Conservation (phyloP, 768 basidiomycete species). For the Tulasnella sp. region DNA sequence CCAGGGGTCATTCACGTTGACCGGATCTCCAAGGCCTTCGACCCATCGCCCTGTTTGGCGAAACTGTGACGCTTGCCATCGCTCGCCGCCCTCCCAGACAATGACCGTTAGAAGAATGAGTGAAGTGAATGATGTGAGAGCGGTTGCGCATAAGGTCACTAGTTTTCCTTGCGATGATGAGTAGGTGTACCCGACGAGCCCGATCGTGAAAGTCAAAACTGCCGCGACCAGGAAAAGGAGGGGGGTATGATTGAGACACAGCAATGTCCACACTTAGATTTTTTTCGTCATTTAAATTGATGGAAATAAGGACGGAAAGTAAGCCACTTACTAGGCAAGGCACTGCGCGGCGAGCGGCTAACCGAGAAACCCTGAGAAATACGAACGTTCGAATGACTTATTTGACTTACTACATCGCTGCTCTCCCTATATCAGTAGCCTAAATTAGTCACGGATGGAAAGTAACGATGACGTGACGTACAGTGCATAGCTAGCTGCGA, state of each 20-base stretch:
- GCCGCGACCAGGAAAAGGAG: slow-evolving; percentile 25
- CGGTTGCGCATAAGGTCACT: slow-evolving; percentile 1
- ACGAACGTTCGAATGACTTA: background rate
- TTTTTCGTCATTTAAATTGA: background rate
- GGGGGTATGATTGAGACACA: slow-evolving; percentile 26
- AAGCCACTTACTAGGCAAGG: slow-evolving; percentile 13
- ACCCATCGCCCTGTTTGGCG: background rate
- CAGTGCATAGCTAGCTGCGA: slow-evolving; percentile 28
- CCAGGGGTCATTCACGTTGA: background rate
- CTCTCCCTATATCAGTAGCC: background rate
- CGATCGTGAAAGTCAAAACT: slow-evolving; percentile 26
- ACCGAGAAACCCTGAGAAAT: background rate
- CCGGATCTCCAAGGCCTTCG: background rate
- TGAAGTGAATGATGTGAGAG: slow-evolving; percentile 22
- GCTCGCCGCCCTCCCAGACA: slow-evolving; percentile 24
- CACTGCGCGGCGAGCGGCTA: slow-evolving; percentile 27
- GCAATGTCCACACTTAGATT: slow-evolving; percentile 19
- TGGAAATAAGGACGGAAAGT: no score
- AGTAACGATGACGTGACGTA: background rate
- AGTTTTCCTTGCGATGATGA: slow-evolving; percentile 7
- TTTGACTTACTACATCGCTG: slow-evolving; percentile 26
- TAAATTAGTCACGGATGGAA: background rate
- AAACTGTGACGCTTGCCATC: slow-evolving; percentile 25
- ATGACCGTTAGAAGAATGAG: slow-evolving; percentile 25
- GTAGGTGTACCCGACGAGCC: slow-evolving; percentile 25